Base-by-base conservation (phyloP, 169 alveolate species). In the Neospora caninum region DNA sequence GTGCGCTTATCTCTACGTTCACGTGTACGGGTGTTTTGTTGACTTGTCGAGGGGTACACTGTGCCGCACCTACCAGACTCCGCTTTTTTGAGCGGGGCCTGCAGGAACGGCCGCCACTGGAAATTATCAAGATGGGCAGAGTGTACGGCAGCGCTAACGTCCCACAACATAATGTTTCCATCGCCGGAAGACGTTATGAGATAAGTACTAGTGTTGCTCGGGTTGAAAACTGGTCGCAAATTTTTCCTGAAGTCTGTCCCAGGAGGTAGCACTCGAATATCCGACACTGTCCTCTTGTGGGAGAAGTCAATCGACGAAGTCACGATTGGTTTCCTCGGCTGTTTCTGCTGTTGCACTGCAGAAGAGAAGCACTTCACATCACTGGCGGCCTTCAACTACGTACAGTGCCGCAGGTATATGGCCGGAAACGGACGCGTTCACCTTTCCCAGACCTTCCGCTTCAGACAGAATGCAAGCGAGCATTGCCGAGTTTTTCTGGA, bases 21-120 rank as follows among this genome's bases (percentile, higher is more conserved):
- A 13, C 58, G 58, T 49, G 58, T 13, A 13, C 58, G 58, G 4
- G 58, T 49, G 58, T 7, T 49, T 4, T 13, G 58, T 4, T 49
- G n/a, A n/a, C n/a, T n/a, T n/a, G n/a, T n/a, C n/a, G n/a, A n/a
- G n/a, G n/a, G n/a, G n/a, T n/a, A n/a, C n/a, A 49, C 58, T 13
- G 58, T 49, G 58, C 58, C 31, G 4, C n/a, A 92, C 88, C 9
- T 84, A 42, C 95, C 95, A 39, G 95, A 49, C 53, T 92, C 95
- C 39, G 80, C 91, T 36, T 69, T 82, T 67, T 88, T 88, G 78
- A 92, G 78, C 18, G 88, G 92, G 45, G 87, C 70, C 80, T 92
- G 95, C 41, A 83, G 92, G 39, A 92, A 34, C 34, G 95, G 95
- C 42, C 92, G 88, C 95, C 95, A 92, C 34, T 80, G 95, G 69